These are phyloP conservation scores for Cryptosporidium canis DNA, from an alignment of 169 alveolate genomes.

Conservation along the genomic window DNA sequence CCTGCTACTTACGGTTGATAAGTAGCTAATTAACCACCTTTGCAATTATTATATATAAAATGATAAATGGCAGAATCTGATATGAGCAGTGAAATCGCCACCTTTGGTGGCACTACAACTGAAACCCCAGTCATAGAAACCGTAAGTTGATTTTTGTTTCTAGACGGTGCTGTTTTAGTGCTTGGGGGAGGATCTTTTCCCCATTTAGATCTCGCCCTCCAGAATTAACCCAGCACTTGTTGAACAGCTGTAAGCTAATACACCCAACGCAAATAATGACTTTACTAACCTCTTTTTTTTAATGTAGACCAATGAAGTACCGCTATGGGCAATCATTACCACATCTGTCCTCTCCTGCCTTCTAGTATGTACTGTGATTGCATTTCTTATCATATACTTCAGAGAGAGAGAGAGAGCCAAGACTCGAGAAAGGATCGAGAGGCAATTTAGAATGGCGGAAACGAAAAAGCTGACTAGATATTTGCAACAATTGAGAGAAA, in stretches of 20 bases:
- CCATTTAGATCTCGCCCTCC: neutral
- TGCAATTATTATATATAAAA: neutral
- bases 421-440: constrained; percentile 67
- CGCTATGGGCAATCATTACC: constrained; percentile 61
- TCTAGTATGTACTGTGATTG: constrained; percentile 27
- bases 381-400: constrained; percentile 28
- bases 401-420: constrained; percentile 60
- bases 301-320: constrained; percentile 17
- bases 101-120: neutral
- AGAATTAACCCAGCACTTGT: neutral
- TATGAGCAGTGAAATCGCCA: neutral
- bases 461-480: constrained; percentile 46
- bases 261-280: neutral
- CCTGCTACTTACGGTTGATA: neutral
- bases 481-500: constrained; percentile 53
- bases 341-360: constrained; percentile 21
- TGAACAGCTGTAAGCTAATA: neutral
- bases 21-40: neutral
- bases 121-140: neutral
- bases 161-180: neutral
- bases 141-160: constrained; percentile 5
- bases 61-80: constrained; percentile 56
- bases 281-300: neutral
- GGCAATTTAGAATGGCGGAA: constrained; percentile 69
- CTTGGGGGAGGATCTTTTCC: neutral